phyloP scores from a whole-genome alignment of 176 grass and related monocot genomes.

The Eleusine coracana region DNA sequence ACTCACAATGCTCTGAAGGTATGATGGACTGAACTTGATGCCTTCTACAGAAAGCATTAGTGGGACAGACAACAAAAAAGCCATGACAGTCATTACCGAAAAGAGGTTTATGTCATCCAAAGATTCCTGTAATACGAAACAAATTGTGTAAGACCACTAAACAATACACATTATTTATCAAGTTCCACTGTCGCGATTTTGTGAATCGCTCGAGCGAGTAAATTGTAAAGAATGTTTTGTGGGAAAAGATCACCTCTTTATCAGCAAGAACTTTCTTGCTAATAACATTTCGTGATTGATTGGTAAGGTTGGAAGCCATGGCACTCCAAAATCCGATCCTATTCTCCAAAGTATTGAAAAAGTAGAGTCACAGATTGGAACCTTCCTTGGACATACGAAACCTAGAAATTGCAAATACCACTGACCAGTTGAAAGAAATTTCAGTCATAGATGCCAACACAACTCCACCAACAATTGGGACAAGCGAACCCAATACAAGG shows the following conservation, averaged over 20 bases:
- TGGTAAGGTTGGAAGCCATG: constrained; percentile 90
- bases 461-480: constrained; percentile 89
- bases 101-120: constrained; percentile 94
- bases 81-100: constrained; percentile 90
- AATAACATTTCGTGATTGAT: constrained; percentile 89
- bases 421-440: constrained; percentile 98
- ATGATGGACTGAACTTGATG: constrained; percentile 73
- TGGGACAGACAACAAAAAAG: constrained; percentile 74
- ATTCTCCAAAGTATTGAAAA: constrained; percentile 23
- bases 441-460: constrained; percentile 88
- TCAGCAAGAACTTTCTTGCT: constrained; percentile 90
- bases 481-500: constrained; percentile 55
- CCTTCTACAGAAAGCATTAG: constrained; percentile 78
- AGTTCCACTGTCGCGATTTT: background rate
- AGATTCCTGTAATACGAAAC: constrained; percentile 56
- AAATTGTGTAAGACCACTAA: background rate
- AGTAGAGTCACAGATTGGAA: background rate
- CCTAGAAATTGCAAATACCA: background rate
- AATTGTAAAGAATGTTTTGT: background rate
- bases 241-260: constrained; percentile 58
- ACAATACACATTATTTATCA: constrained; percentile 1
- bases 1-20: constrained; percentile 79
- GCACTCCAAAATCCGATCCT: constrained; percentile 96
- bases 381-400: background rate
- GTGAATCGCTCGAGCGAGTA: background rate